Evolutionary conservation across 2,329 filamentous ascomycete genomes (phyloP), one percentile per base, ranked within the genome.

Genomic region (Claviceps sp.): DNA sequence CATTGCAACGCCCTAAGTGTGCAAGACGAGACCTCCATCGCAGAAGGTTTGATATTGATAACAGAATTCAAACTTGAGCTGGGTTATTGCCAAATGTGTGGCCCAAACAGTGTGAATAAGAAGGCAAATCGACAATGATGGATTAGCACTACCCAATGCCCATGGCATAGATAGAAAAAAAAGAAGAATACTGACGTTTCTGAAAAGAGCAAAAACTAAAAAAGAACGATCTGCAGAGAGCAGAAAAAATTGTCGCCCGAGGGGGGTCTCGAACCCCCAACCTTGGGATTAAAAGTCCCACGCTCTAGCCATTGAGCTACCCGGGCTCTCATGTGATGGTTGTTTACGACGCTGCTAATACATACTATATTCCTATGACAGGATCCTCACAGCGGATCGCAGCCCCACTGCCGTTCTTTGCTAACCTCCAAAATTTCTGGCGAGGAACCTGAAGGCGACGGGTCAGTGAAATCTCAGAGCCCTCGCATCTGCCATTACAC

Each of bases 301-400:
- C 61, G 61, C 62, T 64, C 61, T 64, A 56, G 56, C 61, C 62
- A 64, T 64, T 64, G 61, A 64, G 61, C 61, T 64, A 64, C 63
- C 58, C 59, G 56, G 57, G 59, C 62, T 13, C 19, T 40, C 14
- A 34, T 48, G 11, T 37, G 26, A 46, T 42, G 17, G 49, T 51
- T 53, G 40, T 22, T 7, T 16, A 19, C 8, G 3, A 3, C 3
- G 10, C 1, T n/a, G 2, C 10, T 52, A 55, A 52, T 50, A 2
- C 6, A 10, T 1, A 26, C 0, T 47, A 50, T 53, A 53, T 22
- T 0, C 38, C 1, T 1, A 14, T 22, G 0, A 13, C 2, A 14
- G 1, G 1, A 2, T 30, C 6, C 41, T 30, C 34, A n/a, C 1
- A 34, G 30, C 3, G 10, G 10, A 34, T 34, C 30, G 30, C 14